phyloP scores from a whole-genome alignment of 108 stramenopile species.

The Cyclotella choctawhatcheeana region DNA sequence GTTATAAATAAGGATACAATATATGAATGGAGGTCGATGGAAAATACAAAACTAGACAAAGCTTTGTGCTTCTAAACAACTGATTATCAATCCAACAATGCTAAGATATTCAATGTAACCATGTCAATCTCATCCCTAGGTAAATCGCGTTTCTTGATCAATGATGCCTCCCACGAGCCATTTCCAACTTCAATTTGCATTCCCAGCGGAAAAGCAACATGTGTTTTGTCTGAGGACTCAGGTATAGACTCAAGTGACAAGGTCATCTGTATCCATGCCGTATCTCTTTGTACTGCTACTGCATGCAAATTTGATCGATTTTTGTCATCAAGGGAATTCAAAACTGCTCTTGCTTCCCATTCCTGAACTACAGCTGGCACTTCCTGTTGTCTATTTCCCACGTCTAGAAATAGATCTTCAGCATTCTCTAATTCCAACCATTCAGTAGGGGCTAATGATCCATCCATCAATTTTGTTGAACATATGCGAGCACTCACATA shows the following conservation, averaged over 20 bases:
- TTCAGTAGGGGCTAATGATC: constrained; percentile 42
- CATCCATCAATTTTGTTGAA: constrained; percentile 21
- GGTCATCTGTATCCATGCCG: constrained; percentile 70
- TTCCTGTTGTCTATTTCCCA: constrained; percentile 58
- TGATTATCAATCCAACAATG: constrained; percentile 15
- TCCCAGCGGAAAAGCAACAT: constrained; percentile 62
- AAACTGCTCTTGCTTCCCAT: constrained; percentile 54
- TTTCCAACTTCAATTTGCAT: constrained; percentile 81
- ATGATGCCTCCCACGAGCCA: constrained; percentile 85
- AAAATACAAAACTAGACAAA: background rate
- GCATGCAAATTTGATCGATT: constrained; percentile 36
- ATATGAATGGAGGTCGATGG: background rate
- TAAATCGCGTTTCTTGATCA: constrained; percentile 55
- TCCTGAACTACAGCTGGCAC: constrained; percentile 60
- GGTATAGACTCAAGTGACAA: constrained; percentile 1
- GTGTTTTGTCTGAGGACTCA: background rate
- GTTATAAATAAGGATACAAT: background rate
- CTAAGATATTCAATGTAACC: constrained; percentile 32
- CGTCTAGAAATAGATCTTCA: constrained; percentile 73
- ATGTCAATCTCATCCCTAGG: constrained; percentile 33
- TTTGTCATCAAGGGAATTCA: constrained; percentile 21
- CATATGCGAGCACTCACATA: constrained; percentile 37
- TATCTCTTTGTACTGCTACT: constrained; percentile 54
- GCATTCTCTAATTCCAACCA: constrained; percentile 59
- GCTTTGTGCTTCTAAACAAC: background rate